Percentiles rank a stretch among this genome's conserved stretches.
Evolutionary conservation across 2,329 filamentous ascomycete species (phyloP).

Genomic region (Fusarium annulatum): DNA sequence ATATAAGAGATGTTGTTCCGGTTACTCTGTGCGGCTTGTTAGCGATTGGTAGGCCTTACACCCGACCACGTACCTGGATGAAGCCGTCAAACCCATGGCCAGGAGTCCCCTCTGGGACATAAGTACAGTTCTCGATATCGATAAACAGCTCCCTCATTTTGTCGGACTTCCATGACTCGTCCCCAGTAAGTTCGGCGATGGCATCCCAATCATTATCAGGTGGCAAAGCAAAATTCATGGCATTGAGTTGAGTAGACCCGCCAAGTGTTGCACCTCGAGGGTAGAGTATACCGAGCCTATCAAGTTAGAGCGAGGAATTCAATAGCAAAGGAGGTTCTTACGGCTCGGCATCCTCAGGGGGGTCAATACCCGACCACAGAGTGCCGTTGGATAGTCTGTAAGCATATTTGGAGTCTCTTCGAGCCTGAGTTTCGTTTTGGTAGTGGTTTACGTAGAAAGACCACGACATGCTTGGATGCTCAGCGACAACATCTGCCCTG

Average conservation of each 20-base stretch:
- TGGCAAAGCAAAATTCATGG: constrained; percentile 32
- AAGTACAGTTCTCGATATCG: constrained; percentile 56
- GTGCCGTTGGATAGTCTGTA: constrained; percentile 35
- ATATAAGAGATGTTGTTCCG: constrained; percentile 38
- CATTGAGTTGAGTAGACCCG: constrained; percentile 33
- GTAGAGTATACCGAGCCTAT: constrained; percentile 30
- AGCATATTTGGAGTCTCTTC: constrained; percentile 35
- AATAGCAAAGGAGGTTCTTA: not conserved
- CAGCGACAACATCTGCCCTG: constrained; percentile 17
- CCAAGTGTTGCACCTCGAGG: constrained; percentile 38
- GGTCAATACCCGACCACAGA: constrained; percentile 42
- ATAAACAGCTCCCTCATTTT: constrained; percentile 56
- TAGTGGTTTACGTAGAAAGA: constrained; percentile 72
- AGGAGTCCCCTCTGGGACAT: constrained; percentile 47
- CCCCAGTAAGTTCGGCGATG: constrained; percentile 55
- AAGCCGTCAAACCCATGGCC: constrained; percentile 57
- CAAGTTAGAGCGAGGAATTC: rapidly evolving
- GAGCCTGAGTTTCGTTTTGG: constrained; percentile 39
- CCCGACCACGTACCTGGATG: constrained; percentile 40
- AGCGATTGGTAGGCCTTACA: rapidly evolving
- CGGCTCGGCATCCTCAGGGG: constrained; percentile 46
- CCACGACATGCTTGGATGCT: constrained; percentile 54
- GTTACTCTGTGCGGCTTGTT: constrained; percentile 19
- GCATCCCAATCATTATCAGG: constrained; percentile 44
- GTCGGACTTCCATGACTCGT: constrained; percentile 53